A percentile compares a stretch with the other conserved stretches of the same genome.
These are phyloP conservation scores for Lolium multiflorum DNA, from an alignment of 176 grass and related monocot genomes.

Conservation along the genomic window DNA sequence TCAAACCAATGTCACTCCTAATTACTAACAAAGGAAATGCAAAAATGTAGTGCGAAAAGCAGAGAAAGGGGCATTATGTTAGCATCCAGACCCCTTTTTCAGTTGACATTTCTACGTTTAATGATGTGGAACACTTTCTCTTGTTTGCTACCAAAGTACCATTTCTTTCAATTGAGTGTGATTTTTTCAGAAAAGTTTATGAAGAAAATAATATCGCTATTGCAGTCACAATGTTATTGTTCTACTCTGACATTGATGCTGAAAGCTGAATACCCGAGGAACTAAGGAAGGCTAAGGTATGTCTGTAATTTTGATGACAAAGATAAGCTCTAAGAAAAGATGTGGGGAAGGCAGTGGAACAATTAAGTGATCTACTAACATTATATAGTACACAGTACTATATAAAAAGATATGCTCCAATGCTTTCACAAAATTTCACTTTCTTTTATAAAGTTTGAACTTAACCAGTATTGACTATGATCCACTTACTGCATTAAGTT, in stretches of 20 bases:
- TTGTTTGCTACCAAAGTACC: too few relatives aligned
- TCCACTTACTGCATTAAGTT: neutral
- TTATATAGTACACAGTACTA: too few relatives aligned
- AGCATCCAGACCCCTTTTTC: neutral
- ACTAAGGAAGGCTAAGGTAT: neutral
- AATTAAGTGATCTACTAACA: too few relatives aligned
- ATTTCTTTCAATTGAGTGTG: neutral
- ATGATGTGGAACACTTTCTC: too few relatives aligned
- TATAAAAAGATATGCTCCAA: too few relatives aligned
- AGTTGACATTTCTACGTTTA: too few relatives aligned
- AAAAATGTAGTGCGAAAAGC: neutral
- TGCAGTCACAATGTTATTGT: neutral
- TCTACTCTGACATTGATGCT: neutral
- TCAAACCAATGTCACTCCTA: neutral
- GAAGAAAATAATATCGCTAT: neutral
- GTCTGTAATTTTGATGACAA: neutral
- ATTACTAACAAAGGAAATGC: neutral
- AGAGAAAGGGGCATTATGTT: neutral
- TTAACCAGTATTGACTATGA: neutral
- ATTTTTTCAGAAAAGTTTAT: neutral
- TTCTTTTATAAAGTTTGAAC: neutral
- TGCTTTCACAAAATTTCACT: neutral
- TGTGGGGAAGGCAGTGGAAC: too few relatives aligned
- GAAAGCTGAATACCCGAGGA: neutral
- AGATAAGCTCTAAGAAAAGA: too few relatives aligned